phyloP scores from a whole-genome alignment of 2,329 filamentous ascomycete species.

The Aspergillus fischeri region DNA sequence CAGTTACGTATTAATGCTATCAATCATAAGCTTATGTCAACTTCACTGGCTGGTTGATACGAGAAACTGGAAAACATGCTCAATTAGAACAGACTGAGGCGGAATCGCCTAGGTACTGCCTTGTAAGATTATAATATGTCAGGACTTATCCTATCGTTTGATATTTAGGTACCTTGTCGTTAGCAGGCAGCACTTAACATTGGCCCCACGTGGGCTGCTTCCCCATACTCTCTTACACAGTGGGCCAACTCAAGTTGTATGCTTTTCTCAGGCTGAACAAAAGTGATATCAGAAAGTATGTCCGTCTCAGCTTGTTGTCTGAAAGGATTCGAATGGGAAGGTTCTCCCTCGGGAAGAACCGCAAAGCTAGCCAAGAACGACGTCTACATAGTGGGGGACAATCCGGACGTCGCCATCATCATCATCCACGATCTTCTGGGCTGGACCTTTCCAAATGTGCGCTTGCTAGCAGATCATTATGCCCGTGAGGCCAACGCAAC shows the following conservation, averaged over 20 bases:
- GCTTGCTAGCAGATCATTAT: constrained; percentile 47
- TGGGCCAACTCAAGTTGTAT: no score
- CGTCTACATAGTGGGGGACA: constrained; percentile 37
- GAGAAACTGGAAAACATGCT: neutral
- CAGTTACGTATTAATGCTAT: neutral
- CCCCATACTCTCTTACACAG: neutral
- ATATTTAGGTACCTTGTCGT: no score
- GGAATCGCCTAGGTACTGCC: no score
- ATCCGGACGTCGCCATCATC: constrained; percentile 32
- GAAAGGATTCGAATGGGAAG: constrained; percentile 41
- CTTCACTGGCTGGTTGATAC: neutral
- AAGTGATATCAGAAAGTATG: neutral
- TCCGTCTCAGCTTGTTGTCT: constrained; percentile 14
- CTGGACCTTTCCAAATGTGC: constrained; percentile 44
- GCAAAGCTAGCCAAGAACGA: constrained; percentile 30
- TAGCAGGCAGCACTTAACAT: no score
- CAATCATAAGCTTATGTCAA: neutral
- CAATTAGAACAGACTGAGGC: no score
- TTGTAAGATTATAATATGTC: no score
- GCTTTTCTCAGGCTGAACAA: neutral
- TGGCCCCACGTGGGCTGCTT: neutral
- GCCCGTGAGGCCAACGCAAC: constrained; percentile 44
- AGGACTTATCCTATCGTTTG: no score
- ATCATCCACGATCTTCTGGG: constrained; percentile 41
- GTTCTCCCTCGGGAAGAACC: constrained; percentile 31